Evolutionary conservation across 371 early-diverging fungal genomes (phyloP).

Genomic region (Haplosporangium sp.): DNA sequence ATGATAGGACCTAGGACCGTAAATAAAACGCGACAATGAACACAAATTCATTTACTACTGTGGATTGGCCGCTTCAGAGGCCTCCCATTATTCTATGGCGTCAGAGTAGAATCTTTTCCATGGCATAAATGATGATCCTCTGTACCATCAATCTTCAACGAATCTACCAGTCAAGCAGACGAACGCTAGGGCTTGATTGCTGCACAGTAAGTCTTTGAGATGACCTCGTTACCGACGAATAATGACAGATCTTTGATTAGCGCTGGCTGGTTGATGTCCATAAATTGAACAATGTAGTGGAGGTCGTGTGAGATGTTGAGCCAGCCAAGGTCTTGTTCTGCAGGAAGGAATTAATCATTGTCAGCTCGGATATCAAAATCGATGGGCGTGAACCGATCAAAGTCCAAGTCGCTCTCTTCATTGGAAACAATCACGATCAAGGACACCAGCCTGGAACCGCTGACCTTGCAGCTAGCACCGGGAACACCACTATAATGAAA

Average conservation of each 20-base stretch:
- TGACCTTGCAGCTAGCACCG: constrained; percentile 26
- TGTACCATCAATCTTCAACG: constrained; percentile 29
- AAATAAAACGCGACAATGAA: too few relatives aligned
- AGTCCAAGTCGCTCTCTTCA: constrained; percentile 41
- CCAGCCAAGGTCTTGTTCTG: constrained; percentile 48
- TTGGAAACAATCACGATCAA: constrained; percentile 17
- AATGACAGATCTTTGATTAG: constrained; percentile 35
- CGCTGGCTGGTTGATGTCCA: constrained; percentile 34
- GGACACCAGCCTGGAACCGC: constrained; percentile 38
- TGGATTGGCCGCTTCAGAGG: too few relatives aligned
- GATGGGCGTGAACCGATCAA: constrained; percentile 37
- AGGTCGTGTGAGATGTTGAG: constrained; percentile 41
- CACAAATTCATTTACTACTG: too few relatives aligned
- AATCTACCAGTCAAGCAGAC: constrained; percentile 14
- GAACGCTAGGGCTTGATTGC: constrained; percentile 9
- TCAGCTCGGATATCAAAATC: constrained; percentile 42
- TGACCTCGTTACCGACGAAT: constrained; percentile 45
- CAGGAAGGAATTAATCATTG: constrained; percentile 45
- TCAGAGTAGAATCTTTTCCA: constrained; percentile 32
- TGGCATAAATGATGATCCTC: constrained; percentile 31
- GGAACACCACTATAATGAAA: constrained; percentile 29
- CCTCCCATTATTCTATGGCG: too few relatives aligned
- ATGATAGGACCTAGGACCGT: too few relatives aligned
- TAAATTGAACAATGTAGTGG: constrained; percentile 37
- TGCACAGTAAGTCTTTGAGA: constrained; percentile 9